Base-by-base conservation (phyloP, 495 filamentous ascomycete genomes). In the Immersiella caudata region DNA sequence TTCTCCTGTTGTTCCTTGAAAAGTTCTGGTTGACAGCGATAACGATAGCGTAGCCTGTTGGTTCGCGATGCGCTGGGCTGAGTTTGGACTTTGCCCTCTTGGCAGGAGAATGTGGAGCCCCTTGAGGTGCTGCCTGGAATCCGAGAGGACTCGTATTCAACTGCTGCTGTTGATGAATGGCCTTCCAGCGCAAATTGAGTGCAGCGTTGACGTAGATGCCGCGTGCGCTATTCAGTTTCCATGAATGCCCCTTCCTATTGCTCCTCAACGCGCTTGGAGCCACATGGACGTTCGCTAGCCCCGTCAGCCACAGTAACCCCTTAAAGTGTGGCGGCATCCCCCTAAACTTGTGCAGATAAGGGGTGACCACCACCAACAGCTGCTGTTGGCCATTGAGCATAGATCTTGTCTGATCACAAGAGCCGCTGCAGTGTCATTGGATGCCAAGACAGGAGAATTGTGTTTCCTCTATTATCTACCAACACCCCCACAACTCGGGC, bases 11-110 rank as follows among this genome's bases (percentile, higher is more conserved):
- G 52, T 59, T 50, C 33, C 20, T 55, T 2, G 22, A 54, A 36
- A 33, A 63, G 24, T 29, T 50, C 40, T 18, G 54, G 61, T 25
- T 11, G 7, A 22, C 20, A 24, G 16, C 54, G 63, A 66, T 66
- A 66, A 50, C 54, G 63, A 66, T 66, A 66, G 27, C 51, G 52
- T n/a, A 49, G 54, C 63, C 33, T n/a, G 7, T 35, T 29, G 27
- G 56, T 59, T 59, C 56, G 52, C 52, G 52, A 55, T 55, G 14
- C 26, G 9, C 16, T 58, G 56, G 56, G 22, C 56, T 59, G 22
- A 6, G 8, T 57, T 21, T 21, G 4, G 7, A 33, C 56, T 59
- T 33, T 59, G n/a, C 12, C 3, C 49, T 52, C 54, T 57, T 26
- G 56, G 56, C 56, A 59, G 56, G 56, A 46, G 40, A 55, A 55